These are phyloP conservation scores for Sordaria brevicollis DNA, from an alignment of 495 filamentous ascomycete species.

Conservation along the genomic window DNA sequence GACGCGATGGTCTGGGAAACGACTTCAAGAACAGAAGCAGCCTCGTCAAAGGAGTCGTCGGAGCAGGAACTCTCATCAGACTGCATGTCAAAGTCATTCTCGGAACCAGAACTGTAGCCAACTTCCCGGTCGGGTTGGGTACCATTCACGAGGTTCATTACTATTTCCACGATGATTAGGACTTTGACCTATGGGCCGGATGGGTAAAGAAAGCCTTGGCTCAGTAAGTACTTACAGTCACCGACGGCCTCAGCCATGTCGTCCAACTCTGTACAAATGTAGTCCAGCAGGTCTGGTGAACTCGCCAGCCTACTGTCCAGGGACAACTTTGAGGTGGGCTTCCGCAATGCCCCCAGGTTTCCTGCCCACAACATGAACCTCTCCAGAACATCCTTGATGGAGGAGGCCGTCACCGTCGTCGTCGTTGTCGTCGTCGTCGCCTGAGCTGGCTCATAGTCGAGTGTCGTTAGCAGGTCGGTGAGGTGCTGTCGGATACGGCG, in stretches of 20 bases:
- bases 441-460: not conserved
- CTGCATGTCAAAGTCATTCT: not conserved
- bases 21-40: not conserved
- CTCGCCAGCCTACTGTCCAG: conserved; percentile 1
- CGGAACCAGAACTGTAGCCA: not conserved
- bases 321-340: not conserved
- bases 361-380: conserved; percentile 11
- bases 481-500: not conserved
- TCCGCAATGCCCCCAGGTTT: conserved; percentile 5
- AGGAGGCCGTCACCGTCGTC: not conserved
- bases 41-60: not conserved
- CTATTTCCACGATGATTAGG: not conserved
- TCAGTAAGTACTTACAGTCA: not conserved
- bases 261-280: not conserved
- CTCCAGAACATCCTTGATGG: conserved; percentile 3
- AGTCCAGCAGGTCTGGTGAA: not conserved
- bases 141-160: not conserved
- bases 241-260: not conserved
- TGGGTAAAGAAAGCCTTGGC: not conserved
- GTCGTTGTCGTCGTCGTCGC: not conserved
- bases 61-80: not conserved
- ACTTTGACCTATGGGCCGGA: no score
- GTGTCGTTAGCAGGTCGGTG: not conserved
- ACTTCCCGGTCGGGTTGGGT: not conserved
- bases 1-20: not conserved